Percentiles rank a stretch among this genome's conserved stretches.
These are phyloP conservation scores for Lignosus rhinocerotis DNA, from an alignment of 1,284 basidiomycete species.

Conservation along the genomic window DNA sequence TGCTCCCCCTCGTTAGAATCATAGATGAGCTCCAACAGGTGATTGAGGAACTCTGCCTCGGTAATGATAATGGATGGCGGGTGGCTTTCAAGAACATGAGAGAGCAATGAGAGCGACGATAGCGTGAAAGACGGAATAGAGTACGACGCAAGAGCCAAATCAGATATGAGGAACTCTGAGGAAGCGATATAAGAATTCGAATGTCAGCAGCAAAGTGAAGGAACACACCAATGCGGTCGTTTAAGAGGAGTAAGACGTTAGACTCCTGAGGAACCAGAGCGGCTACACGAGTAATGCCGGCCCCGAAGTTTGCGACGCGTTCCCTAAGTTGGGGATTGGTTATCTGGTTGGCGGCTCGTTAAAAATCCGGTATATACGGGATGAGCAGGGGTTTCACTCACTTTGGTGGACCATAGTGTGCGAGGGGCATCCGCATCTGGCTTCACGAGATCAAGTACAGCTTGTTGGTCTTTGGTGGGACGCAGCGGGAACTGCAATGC, in stretches of 20 bases:
- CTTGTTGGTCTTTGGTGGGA: conserved; percentile 67
- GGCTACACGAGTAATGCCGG: conserved; percentile 61
- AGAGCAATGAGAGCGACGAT: conserved; percentile 55
- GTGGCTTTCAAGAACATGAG: conserved; percentile 61
- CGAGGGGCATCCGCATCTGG: conserved; percentile 64
- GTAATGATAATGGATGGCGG: conserved; percentile 71
- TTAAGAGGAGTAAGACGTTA: conserved; percentile 68
- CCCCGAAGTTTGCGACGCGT: conserved; percentile 65
- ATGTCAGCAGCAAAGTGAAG: not conserved
- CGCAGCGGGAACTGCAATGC: conserved; percentile 62
- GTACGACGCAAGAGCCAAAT: conserved; percentile 72
- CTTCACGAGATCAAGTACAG: conserved; percentile 66
- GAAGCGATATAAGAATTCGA: not conserved
- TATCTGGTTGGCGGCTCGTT: conserved; percentile 46
- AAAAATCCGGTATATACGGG: not conserved
- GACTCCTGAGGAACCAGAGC: conserved; percentile 63
- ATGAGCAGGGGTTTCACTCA: conserved; percentile 30
- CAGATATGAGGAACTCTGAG: conserved; percentile 73
- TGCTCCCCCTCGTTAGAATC: conserved; percentile 52
- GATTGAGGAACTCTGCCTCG: conserved; percentile 59
- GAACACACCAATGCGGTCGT: conserved; percentile 68
- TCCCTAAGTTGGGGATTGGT: conserved; percentile 67
- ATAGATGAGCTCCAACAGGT: conserved; percentile 66
- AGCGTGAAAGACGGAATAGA: conserved; percentile 74
- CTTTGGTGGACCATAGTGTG: conserved; percentile 77